phyloP scores from a whole-genome alignment of 2,329 filamentous ascomycete genomes.

The Venturia carpophila region DNA sequence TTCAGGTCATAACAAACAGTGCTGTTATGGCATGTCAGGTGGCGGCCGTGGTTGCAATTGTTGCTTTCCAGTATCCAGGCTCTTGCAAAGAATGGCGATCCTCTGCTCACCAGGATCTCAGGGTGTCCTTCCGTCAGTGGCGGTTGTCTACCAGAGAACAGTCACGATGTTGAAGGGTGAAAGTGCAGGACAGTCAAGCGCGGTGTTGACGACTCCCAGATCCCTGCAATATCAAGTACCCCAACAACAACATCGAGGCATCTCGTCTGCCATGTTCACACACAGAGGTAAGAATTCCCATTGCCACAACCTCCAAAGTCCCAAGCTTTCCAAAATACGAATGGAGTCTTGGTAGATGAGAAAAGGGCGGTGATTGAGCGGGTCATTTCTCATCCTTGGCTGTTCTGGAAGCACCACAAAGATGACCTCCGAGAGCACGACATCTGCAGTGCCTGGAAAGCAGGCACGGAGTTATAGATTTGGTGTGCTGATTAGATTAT shows the following conservation, averaged over 20 bases:
- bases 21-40: neutral
- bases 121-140: neutral
- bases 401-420: no score
- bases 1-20: neutral
- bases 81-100: neutral
- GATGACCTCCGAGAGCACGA: neutral
- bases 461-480: no score
- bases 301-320: no score
- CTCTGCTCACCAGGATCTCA: neutral
- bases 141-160: neutral
- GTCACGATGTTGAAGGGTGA: neutral
- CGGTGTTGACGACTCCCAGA: neutral
- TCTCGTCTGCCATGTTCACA: neutral
- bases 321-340: no score
- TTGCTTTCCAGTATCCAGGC: neutral
- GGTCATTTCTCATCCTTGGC: no score
- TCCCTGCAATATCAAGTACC: neutral
- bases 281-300: neutral
- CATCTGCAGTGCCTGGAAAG: neutral
- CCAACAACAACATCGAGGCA: neutral
- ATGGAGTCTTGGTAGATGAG: no score
- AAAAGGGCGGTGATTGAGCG: no score
- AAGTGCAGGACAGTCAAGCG: neutral
- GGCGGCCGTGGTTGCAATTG: neutral
- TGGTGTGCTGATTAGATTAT: no score